Base-by-base conservation (phyloP, 163 green algal species). In the Chlorella variabilis region DNA sequence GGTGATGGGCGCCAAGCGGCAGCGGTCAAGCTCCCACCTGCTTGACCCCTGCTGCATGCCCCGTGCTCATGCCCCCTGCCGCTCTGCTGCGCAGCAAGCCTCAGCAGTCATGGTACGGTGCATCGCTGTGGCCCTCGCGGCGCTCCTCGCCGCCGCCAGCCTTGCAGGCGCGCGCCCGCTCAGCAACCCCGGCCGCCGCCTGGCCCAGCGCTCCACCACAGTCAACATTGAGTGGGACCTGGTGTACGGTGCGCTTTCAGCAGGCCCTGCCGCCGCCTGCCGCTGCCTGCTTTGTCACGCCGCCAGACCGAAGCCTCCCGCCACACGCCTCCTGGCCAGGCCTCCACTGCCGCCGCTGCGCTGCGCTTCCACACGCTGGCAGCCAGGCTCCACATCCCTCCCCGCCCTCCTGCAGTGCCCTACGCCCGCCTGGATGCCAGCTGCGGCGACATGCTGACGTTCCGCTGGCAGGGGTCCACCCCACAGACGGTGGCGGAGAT, bases 391-490 rank as follows among this genome's bases (percentile, higher is more conserved):
- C n/a, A n/a, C n/a, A n/a, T n/a, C n/a, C n/a, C n/a, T n/a, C n/a
- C n/a, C 45, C 45, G 45, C 45, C 11, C 15, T 54, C 11, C 15
- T 54, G 71, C 33, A 67, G 71, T 65, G 49, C 71, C 71, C 23
- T 78, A 78, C 36, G 20, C 54, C 23, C 49, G 33, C 23, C 48
- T 78, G 51, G 8, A 51, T 13, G 71, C 71, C 7, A 21, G 15
- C 45, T 78, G 71, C 49, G 71, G 71, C 71, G 71, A 78, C 18
- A 23, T 78, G 49, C 21, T 78, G 15, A 66, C 54, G 21, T 78
- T 78, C 71, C 71, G 71, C 71, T 78, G 71, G 71, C 20, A 36
- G 9, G 71, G 56, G 20, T 15, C 29, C 34, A 8, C 21, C 11
- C 4, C 20, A 4, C 71, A 78, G 49, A 77, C 70, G 2, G 70